phyloP scores from a whole-genome alignment of 2,329 filamentous ascomycete species.

The Atkinsonella hypoxylon region DNA sequence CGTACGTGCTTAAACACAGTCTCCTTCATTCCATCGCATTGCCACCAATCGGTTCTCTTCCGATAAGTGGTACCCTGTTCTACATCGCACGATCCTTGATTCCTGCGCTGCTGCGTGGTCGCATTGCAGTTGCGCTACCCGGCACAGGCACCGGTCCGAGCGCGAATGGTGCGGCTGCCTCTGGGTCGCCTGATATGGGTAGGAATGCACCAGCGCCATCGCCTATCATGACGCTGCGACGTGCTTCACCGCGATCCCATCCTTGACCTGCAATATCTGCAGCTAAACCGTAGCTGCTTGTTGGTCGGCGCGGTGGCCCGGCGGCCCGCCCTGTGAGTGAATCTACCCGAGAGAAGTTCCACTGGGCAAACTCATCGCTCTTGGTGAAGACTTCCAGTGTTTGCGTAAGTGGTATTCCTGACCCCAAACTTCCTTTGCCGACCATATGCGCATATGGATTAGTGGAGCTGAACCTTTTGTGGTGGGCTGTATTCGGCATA shows the following conservation, averaged over 20 bases:
- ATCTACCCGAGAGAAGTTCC: slow-evolving; percentile 43
- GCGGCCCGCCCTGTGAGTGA: slow-evolving; percentile 16
- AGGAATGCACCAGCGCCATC: slow-evolving; percentile 41
- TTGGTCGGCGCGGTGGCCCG: slow-evolving; percentile 26
- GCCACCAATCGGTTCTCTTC: too few relatives aligned
- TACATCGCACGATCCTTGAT: slow-evolving; percentile 2
- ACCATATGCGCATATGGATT: slow-evolving; percentile 40
- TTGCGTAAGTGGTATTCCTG: slow-evolving; percentile 30
- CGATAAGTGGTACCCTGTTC: background rate
- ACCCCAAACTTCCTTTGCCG: background rate
- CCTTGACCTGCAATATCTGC: slow-evolving; percentile 35
- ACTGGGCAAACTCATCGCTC: slow-evolving; percentile 44
- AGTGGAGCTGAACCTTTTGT: slow-evolving; percentile 45
- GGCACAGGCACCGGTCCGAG: background rate
- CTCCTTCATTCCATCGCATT: too few relatives aligned
- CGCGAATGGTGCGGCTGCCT: background rate
- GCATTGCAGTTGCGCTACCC: background rate
- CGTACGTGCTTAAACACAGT: too few relatives aligned
- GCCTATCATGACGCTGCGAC: slow-evolving; percentile 42
- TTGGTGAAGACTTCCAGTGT: slow-evolving; percentile 50
- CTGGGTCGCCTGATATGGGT: slow-evolving; percentile 29
- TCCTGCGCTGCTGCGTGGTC: slow-evolving; percentile 3
- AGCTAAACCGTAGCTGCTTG: slow-evolving; percentile 46
- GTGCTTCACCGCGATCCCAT: slow-evolving; percentile 39
- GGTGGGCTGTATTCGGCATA: slow-evolving; percentile 10